phyloP scores from a whole-genome alignment of 164 flowering plant genomes.

The Tinospora cordifolia region DNA sequence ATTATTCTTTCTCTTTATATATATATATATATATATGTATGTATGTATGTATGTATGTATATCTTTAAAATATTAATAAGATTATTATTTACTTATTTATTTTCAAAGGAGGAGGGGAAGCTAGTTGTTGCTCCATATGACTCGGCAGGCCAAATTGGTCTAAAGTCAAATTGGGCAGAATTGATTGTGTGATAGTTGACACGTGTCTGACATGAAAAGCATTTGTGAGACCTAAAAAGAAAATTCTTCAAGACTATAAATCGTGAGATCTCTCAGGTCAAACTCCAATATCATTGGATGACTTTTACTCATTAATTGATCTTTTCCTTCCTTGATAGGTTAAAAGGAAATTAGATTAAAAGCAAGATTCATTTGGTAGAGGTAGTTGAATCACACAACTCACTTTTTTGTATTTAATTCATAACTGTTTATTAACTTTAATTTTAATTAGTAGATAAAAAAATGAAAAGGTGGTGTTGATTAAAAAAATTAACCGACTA shows the following conservation, averaged over 20 bases:
- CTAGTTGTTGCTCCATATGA: not conserved
- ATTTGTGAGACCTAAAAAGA: not conserved
- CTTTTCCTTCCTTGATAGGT: not conserved
- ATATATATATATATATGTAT: no score
- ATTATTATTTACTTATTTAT: no score
- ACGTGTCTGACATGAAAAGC: not conserved
- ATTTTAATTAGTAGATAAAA: no score
- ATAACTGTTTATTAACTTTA: no score
- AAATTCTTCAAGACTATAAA: not conserved
- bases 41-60: no score
- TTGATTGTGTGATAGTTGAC: not conserved
- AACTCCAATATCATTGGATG: slow-evolving; percentile 1
- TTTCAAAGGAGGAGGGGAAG: no score
- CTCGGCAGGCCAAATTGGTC: not conserved
- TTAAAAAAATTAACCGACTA: no score
- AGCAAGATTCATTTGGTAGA: not conserved
- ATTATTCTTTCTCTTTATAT: not conserved
- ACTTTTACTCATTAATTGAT: not conserved
- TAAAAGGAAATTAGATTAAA: not conserved
- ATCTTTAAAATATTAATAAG: no score
- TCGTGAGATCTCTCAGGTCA: not conserved
- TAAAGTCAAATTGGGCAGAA: not conserved
- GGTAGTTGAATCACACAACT: not conserved
- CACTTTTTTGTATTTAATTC: not conserved
- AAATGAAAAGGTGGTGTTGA: no score